Base-by-base conservation (phyloP, 345 rosid genomes). In the rapeseed (Brassica napus) region DNA sequence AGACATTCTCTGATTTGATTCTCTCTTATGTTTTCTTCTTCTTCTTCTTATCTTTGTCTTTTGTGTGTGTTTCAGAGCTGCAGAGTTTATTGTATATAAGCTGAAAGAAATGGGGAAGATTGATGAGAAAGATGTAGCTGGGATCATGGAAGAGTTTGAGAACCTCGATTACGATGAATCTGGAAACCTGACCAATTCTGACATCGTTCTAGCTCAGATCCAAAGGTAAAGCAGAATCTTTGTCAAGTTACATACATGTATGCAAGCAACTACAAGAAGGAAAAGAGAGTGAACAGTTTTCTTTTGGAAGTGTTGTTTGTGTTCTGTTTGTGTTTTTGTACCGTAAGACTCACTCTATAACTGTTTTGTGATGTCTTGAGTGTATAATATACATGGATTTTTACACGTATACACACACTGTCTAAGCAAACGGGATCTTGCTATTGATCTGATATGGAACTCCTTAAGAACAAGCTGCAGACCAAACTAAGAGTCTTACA, bases 61-160 rank as follows among this genome's bases (percentile, higher is more conserved):
- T 3, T 73, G 57, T 69, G 37, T 18, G 54, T 52, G 57, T 52
- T 52, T n/a, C 73, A 82, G 82, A 65, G 85, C 87, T 81, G 87
- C 89, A 14, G 98, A 90, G 83, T 91, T 88, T 75, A 55, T 90
- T 11, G 2, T 91, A 30, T 88, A 84, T 64, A 92, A 91, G 57
- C 98, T 92, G 10, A 91, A 89, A 82, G 98, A 94, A 83, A 91
- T 88, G 92, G 97, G 94, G 32, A 92, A 92, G 88, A 89, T 94
- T 31, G 87, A 75, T 80, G 87, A 89, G 83, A 91, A 91, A 59
- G 97, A 92, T 58, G 76, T 92, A 28, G 14, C 86, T 5, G 76
- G 71, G 11, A 78, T 88, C 68, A 74, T 89, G 89, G 85, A 92
- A 57, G 94, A 91, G 85, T 87, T 92, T 44, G 88, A 94, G 83